phyloP scores from a whole-genome alignment of 2,329 filamentous ascomycete species.

The Lecanicillium sp. region DNA sequence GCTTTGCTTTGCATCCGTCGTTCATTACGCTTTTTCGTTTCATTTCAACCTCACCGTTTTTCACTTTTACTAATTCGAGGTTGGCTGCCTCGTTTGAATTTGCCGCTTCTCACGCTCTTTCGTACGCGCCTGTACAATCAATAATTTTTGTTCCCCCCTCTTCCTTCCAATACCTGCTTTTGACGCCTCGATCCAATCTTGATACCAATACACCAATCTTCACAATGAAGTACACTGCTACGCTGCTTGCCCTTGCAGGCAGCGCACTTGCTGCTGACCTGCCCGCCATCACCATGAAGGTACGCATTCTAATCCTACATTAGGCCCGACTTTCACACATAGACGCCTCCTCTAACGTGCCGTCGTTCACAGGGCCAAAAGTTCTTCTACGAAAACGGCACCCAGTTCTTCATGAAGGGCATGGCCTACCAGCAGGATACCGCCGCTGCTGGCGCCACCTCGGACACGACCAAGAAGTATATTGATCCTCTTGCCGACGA shows the following conservation, averaged over 20 bases:
- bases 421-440: slow-evolving; percentile 89
- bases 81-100: slow-evolving; percentile 9
- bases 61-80: slow-evolving; percentile 6
- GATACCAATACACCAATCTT: slow-evolving; percentile 7
- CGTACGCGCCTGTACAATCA: slow-evolving; percentile 2
- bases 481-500: slow-evolving; percentile 74
- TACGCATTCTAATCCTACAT: slow-evolving; percentile 24
- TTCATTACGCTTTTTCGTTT: slow-evolving; percentile 8
- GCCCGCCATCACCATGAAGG: slow-evolving; percentile 62
- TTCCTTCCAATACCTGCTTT: slow-evolving; percentile 1
- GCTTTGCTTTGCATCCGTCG: slow-evolving; percentile 5
- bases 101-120: slow-evolving; percentile 9
- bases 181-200: too few species aligned
- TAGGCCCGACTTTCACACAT: background rate
- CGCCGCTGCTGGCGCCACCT: slow-evolving; percentile 44
- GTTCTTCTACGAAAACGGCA: slow-evolving; percentile 77
- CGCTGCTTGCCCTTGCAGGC: slow-evolving; percentile 32
- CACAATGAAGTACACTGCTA: slow-evolving; percentile 11
- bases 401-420: slow-evolving; percentile 73
- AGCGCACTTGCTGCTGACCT: slow-evolving; percentile 34
- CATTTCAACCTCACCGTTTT: too few species aligned
- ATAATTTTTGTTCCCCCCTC: slow-evolving; percentile 7
- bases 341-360: slow-evolving; percentile 1
- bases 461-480: slow-evolving; percentile 42
- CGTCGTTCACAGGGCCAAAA: slow-evolving; percentile 53